Percentiles rank a stretch among this genome's conserved stretches.
Evolutionary conservation across 352 stramenopile genomes (phyloP).

Genomic region (Globisporangium cederbergense): DNA sequence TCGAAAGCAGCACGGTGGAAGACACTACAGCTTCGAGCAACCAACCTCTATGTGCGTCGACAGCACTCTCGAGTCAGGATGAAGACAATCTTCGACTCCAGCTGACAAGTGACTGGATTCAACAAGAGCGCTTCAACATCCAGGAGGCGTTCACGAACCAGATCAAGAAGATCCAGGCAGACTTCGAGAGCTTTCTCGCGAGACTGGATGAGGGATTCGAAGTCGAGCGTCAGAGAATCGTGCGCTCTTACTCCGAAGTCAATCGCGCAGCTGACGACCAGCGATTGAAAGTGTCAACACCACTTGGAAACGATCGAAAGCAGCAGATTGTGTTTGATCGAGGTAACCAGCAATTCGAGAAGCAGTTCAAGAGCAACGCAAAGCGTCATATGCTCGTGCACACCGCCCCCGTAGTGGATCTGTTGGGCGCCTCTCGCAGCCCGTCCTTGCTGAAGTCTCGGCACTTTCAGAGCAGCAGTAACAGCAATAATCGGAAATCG

Average conservation of each 20-base stretch:
- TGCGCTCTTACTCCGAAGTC: constrained; percentile 5
- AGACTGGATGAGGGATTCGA: constrained; percentile 39
- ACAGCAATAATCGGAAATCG: constrained; percentile 13
- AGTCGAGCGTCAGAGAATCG: constrained; percentile 30
- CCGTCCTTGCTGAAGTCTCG: neutral
- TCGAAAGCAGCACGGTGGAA: neutral
- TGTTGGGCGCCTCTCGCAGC: neutral
- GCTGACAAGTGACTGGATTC: constrained; percentile 43
- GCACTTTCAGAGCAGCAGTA: constrained; percentile 5
- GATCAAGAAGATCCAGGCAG: constrained; percentile 44
- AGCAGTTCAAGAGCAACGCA: constrained; percentile 31
- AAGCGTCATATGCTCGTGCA: constrained; percentile 36
- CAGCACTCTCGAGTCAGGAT: neutral
- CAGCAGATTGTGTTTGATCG: neutral
- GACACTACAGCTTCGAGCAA: neutral
- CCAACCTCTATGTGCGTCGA: neutral
- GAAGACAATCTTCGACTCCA: constrained; percentile 22
- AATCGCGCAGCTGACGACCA: neutral
- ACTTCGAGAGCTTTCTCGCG: constrained; percentile 40
- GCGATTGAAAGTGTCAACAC: neutral
- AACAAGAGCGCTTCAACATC: constrained; percentile 67
- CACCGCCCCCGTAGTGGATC: constrained; percentile 25
- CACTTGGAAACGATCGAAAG: neutral
- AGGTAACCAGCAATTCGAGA: constrained; percentile 12
- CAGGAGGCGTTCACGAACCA: constrained; percentile 68